Base-by-base conservation (phyloP, 176 grass and related monocot species). In the Oryza coarctata region DNA sequence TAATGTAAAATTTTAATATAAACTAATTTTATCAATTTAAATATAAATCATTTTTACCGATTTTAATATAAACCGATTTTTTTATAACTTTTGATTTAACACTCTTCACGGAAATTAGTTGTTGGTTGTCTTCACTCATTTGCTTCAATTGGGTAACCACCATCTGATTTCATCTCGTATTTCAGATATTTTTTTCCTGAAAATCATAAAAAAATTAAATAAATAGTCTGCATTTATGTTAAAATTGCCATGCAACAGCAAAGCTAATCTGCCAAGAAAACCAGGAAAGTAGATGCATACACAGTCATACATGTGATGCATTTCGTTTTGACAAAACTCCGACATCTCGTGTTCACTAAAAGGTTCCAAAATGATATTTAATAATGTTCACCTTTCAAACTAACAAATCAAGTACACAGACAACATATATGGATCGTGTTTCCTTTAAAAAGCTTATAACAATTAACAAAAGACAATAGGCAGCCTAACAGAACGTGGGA, bases 101-200 rank as follows among this genome's bases (percentile, higher is more conserved):
- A 36, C 86, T 91, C 82, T 88, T 91, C 35, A 95, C 77, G 70
- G 65, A 88, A 79, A 85, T 68, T 14, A 99, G 73, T 28, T 88
- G 73, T 35, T 95, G 93, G 68, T 95, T 98, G 22, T 98, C 93
- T 78, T 95, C 93, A 67, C 74, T 92, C 96, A 98, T 98, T 70
- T 95, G 82, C 44, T 89, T 90, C 93, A 99, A 87, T 18, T 75
- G 87, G 13, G 68, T 74, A 12, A 99, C 89, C 84, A 99, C 91
- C 96, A 90, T 95, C 80, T 99, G 89, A 33, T 80, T n/a, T 91
- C 89, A 91, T 73, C 20, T 99, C 91, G 15, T 93, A 95, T 76
- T 91, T 93, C 82, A 93, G 45, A 40, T 83, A 72, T 31, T 63
- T 82, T 83, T 95, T 93, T 15, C 89, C 95, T 98, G 84, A 70